Evolutionary conservation across 148 eudicot species (phyloP).

Genomic region (Vaccinium macrocarpon): DNA sequence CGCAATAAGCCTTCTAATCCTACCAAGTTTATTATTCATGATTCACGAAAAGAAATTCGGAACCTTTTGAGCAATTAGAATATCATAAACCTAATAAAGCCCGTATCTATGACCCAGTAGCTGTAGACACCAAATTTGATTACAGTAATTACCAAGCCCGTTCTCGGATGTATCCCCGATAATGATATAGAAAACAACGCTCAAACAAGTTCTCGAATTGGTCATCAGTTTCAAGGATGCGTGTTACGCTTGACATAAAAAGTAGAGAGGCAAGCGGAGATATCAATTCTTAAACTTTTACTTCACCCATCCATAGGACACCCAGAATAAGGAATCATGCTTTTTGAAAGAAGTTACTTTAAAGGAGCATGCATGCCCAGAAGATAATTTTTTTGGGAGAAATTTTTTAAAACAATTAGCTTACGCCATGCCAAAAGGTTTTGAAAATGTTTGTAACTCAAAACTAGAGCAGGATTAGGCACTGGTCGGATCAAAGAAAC

Average conservation of each 20-base stretch:
- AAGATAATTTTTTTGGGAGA: not conserved
- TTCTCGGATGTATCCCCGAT: not conserved
- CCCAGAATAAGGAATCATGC: not conserved
- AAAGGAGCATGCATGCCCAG: not conserved
- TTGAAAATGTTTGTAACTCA: not conserved
- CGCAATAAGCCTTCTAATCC: not conserved
- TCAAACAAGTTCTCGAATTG: not conserved
- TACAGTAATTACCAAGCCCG: not conserved
- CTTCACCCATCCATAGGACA: not conserved
- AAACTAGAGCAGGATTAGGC: not conserved
- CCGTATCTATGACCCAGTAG: not conserved
- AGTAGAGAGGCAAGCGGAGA: too few species aligned
- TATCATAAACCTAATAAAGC: not conserved
- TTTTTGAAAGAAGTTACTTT: not conserved
- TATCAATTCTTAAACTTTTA: not conserved
- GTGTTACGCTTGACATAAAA: too few species aligned
- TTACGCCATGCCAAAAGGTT: not conserved
- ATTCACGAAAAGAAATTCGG: not conserved
- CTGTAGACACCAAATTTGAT: not conserved
- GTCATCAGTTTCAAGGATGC: not conserved
- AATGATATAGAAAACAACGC: not conserved
- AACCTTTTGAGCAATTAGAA: constrained; percentile 4
- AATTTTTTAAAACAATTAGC: not conserved
- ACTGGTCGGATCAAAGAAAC: not conserved
- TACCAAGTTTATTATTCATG: not conserved